Evolutionary conservation across 768 basidiomycete species (phyloP).

Genomic region (Termitomyces sp.): DNA sequence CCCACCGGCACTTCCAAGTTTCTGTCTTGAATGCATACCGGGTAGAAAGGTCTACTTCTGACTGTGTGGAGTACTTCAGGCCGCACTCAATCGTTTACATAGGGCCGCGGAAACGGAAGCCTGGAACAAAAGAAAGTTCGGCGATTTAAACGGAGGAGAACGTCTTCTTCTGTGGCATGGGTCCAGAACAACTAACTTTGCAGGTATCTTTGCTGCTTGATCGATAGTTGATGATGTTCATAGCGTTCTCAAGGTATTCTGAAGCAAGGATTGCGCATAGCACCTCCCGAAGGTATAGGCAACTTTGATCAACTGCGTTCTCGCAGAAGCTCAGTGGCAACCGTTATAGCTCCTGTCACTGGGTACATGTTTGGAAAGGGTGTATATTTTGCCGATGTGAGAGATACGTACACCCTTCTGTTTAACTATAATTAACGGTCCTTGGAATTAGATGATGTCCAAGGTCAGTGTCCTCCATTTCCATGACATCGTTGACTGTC

Average conservation of each 20-base stretch:
- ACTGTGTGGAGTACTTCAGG: neutral
- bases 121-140: slow-evolving; percentile 42
- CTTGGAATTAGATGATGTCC: slow-evolving; percentile 48
- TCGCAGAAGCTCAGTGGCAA: neutral
- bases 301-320: too few relatives aligned
- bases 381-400: slow-evolving; percentile 59
- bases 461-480: slow-evolving; percentile 31
- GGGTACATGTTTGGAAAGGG: slow-evolving; percentile 69
- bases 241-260: slow-evolving; percentile 37
- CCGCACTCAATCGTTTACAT: neutral
- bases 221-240: neutral
- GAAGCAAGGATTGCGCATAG: slow-evolving; percentile 58
- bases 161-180: slow-evolving; percentile 61
- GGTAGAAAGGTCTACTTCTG: slow-evolving; percentile 41
- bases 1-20: slow-evolving; percentile 42
- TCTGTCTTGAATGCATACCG: slow-evolving; percentile 43
- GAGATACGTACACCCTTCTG: slow-evolving; percentile 10
- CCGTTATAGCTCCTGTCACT: slow-evolving; percentile 38
- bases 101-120: slow-evolving; percentile 24
- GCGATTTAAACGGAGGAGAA: slow-evolving; percentile 39
- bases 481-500: neutral
- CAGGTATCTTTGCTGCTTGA: slow-evolving; percentile 26
- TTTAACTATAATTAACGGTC: neutral
- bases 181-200: slow-evolving; percentile 58
- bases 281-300: slow-evolving; percentile 54